Evolutionary conservation across 2,329 filamentous ascomycete species (phyloP).

Genomic region (Cordyceps javanica): DNA sequence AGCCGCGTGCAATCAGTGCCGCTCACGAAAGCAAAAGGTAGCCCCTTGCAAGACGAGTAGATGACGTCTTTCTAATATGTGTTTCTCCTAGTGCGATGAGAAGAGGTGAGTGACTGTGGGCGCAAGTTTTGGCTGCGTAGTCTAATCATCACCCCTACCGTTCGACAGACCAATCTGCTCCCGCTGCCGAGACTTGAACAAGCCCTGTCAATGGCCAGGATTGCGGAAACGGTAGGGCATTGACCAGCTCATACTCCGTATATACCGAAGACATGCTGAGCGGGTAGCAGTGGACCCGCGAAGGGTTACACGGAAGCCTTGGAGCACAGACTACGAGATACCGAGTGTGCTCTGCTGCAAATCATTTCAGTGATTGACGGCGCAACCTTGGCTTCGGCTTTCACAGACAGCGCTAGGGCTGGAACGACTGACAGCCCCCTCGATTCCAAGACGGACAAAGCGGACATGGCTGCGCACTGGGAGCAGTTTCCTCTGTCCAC

Average conservation of each 20-base stretch:
- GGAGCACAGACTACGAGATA: constrained; percentile 35
- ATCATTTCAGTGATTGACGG: constrained; percentile 16
- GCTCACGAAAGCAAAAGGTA: constrained; percentile 20
- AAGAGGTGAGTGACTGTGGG: neutral
- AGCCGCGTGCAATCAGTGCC: constrained; percentile 18
- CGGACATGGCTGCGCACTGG: constrained; percentile 7
- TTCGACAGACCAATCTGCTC: constrained; percentile 14
- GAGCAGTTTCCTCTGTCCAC: neutral
- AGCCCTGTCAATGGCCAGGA: constrained; percentile 15
- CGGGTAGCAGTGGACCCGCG: constrained; percentile 33
- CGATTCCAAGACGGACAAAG: neutral
- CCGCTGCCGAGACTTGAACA: constrained; percentile 11
- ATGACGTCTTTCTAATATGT: neutral
- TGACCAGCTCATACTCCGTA: neutral
- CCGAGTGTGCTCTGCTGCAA: constrained; percentile 32
- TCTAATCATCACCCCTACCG: neutral
- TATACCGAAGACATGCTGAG: neutral
- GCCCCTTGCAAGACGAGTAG: neutral
- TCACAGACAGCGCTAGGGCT: neutral
- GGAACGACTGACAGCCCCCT: neutral
- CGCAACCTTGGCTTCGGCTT: constrained; percentile 8
- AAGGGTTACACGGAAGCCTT: constrained; percentile 40
- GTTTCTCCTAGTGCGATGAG: constrained; percentile 9
- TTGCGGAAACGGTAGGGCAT: constrained; percentile 16
- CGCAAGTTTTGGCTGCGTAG: neutral